Percentiles rank a stretch among this genome's conserved stretches.
Evolutionary conservation across 129 eudicot species (phyloP).

Genomic region (Sambucus nigra): DNA sequence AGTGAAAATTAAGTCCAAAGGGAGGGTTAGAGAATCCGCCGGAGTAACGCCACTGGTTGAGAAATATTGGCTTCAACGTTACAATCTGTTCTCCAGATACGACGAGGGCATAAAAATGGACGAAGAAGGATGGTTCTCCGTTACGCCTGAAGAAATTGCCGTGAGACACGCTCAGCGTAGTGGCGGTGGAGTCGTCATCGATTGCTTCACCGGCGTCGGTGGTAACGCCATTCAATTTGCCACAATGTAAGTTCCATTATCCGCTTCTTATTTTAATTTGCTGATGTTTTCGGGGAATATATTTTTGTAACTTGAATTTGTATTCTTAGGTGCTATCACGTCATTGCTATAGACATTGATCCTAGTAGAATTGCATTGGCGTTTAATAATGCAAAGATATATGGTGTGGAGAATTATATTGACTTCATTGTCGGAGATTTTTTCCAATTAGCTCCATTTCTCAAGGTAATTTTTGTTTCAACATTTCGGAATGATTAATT

Average conservation of each 20-base stretch:
- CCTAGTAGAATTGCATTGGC: conserved; percentile 65
- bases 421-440: conserved; percentile 76
- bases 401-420: conserved; percentile 61
- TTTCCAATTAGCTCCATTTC: conserved; percentile 60
- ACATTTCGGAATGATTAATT: background rate
- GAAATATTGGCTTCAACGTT: conserved; percentile 68
- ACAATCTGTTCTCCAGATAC: conserved; percentile 49
- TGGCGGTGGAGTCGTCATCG: conserved; percentile 41
- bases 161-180: conserved; percentile 50
- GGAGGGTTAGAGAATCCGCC: conserved; percentile 13
- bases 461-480: conserved; percentile 40
- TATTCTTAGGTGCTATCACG: conserved; percentile 56
- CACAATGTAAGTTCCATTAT: conserved; percentile 28
- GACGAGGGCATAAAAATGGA: conserved; percentile 59
- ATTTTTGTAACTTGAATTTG: background rate
- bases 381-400: conserved; percentile 46
- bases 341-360: conserved; percentile 65
- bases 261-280: background rate
- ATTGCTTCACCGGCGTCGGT: conserved; percentile 70
- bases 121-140: conserved; percentile 88
- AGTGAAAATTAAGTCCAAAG: conserved; percentile 28
- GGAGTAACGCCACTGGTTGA: conserved; percentile 24
- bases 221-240: conserved; percentile 86
- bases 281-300: background rate
- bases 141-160: conserved; percentile 72